Evolutionary conservation across 176 grass and related monocot species (phyloP), one percentile per base, ranked within the genome.

Genomic region (Typha latifolia): DNA sequence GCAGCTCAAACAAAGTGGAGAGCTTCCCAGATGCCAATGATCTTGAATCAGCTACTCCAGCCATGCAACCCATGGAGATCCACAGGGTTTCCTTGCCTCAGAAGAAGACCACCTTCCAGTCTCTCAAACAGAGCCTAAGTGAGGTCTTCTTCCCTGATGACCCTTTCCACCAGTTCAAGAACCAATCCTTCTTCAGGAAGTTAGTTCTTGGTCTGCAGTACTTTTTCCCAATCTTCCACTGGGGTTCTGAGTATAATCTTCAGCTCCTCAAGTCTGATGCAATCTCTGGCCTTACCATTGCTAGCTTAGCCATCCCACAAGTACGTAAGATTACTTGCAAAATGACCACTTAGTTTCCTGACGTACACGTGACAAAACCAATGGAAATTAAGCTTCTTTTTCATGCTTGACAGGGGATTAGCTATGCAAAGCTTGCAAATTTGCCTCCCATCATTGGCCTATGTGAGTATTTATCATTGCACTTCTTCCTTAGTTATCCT

Each of bases 91-190:
- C 86, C 21, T 43, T 82, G 79, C 95, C 84, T 67, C 85, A 93
- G 62, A 47, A n/a, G 0, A 79, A 81, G 64, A 77, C 76, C 53
- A 69, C 73, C 50, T 27, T 52, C 12, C 62, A 59, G 49, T 85
- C 83, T n/a, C 83, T 93, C 49, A 76, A 69, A 74, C 86, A 85
- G 69, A 32, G 81, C 5, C 75, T 99, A 0, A 78, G 66, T 3
- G 95, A 99, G 76, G 79, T 99, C 78, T 99, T 99, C 79, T 99
- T 94, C 83, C 89, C 95, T 21, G 95, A 99, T 77, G 83, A 99
- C 62, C 89, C 89, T 12, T 86, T 99, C 49, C 83, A 90, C 72
- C 76, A 85, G 64, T 99, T 99, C 94, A 93, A 84, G 86, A 83
- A 99, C 79, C 89, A 99, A 77, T 76, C 26, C 73, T 78, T 51